A percentile compares a stretch with the other conserved stretches of the same genome.
Evolutionary conservation across 306 rosid species (phyloP).

Genomic region (Rosa persica): DNA sequence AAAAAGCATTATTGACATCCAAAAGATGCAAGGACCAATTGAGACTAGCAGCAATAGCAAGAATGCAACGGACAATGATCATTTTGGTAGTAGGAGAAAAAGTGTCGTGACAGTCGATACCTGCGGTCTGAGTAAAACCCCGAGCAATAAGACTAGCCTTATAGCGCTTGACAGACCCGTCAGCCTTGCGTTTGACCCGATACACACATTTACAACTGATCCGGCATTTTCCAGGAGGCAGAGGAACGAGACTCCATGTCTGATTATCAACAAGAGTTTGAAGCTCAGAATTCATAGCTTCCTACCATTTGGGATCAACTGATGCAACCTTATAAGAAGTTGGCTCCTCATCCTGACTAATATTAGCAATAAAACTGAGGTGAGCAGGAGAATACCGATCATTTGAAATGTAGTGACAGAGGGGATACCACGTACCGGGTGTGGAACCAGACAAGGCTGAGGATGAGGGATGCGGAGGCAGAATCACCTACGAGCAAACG

Average conservation of each 20-base stretch:
- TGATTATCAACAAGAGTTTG: neutral
- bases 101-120: neutral
- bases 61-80: neutral
- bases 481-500: neutral
- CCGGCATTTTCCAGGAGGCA: no score
- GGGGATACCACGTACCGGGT: neutral
- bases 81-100: neutral
- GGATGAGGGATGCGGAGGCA: neutral
- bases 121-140: neutral
- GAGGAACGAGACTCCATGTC: neutral
- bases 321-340: neutral
- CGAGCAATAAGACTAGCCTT: neutral
- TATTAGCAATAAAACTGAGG: neutral
- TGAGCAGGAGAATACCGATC: neutral
- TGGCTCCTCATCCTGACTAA: neutral
- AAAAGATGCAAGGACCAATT: neutral
- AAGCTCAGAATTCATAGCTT: neutral
- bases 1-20: no score
- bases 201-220: neutral
- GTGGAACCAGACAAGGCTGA: neutral
- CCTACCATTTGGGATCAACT: neutral
- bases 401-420: neutral
- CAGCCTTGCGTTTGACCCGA: neutral
- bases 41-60: neutral
- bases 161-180: neutral